phyloP scores from a whole-genome alignment of 345 rosid species.

The Corchorus olitorius region DNA sequence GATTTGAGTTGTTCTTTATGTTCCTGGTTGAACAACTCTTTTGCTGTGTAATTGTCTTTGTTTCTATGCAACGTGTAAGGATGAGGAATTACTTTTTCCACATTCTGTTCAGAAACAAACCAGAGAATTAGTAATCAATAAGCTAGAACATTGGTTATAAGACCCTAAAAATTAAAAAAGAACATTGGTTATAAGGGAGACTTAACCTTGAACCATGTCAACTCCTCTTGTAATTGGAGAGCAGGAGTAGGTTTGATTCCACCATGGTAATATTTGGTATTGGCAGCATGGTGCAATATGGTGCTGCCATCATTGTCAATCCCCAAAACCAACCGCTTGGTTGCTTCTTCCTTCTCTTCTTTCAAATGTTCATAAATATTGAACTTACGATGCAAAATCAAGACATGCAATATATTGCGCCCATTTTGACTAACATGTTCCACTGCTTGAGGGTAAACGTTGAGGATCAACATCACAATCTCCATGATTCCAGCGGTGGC shows the following conservation, averaged over 20 bases:
- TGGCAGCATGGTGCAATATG: slow-evolving; percentile 28
- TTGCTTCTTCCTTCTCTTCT: not conserved
- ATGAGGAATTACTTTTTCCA: slow-evolving; percentile 10
- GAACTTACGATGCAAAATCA: not conserved
- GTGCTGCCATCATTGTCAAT: slow-evolving; percentile 25
- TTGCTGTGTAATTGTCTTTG: not conserved
- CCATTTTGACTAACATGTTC: slow-evolving; percentile 8
- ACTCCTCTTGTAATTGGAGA: slow-evolving; percentile 23
- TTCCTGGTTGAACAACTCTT: slow-evolving; percentile 7
- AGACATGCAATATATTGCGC: slow-evolving; percentile 11
- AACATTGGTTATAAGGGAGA: not conserved
- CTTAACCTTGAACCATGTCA: slow-evolving; percentile 33
- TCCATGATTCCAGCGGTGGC: slow-evolving; percentile 8
- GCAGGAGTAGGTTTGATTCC: slow-evolving; percentile 23
- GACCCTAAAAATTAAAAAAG: not conserved
- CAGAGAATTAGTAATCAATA: not conserved
- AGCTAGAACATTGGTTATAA: not conserved
- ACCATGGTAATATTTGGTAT: not conserved
- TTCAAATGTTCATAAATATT: not conserved
- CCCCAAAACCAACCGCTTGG: not conserved
- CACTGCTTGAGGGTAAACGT: not conserved
- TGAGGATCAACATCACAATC: not conserved
- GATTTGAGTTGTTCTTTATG: not conserved
- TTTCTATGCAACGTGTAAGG: slow-evolving; percentile 15
- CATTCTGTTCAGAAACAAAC: slow-evolving; percentile 1